phyloP scores from a whole-genome alignment of 306 rosid genomes.

The Acacia crassicarpa region DNA sequence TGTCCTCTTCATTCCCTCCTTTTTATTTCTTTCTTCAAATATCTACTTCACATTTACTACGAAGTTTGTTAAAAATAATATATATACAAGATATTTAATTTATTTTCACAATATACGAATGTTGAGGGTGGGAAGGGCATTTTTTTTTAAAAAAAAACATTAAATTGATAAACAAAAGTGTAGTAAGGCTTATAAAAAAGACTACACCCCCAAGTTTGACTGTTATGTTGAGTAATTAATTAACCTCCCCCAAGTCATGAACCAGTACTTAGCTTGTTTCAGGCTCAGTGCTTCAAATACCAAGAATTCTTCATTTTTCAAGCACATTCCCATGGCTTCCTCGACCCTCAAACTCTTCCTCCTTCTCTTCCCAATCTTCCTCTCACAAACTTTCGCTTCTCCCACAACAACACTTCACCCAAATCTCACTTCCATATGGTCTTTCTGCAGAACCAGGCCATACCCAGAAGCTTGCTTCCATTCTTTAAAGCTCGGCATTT shows the following conservation, averaged over 20 bases:
- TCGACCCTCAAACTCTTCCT: slow-evolving; percentile 34
- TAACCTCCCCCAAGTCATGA: not conserved
- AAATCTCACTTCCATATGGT: slow-evolving; percentile 45
- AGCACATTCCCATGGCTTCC: slow-evolving; percentile 49
- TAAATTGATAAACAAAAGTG: no score
- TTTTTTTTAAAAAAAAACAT: no score
- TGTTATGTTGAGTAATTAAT: not conserved
- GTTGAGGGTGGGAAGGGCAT: no score
- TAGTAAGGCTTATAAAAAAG: no score
- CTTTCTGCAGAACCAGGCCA: slow-evolving; percentile 59
- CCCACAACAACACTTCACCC: slow-evolving; percentile 22
- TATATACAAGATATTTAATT: no score
- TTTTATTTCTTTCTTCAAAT: not conserved
- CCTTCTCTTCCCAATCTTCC: slow-evolving; percentile 42
- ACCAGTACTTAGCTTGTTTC: not conserved
- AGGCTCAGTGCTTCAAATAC: not conserved
- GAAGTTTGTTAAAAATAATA: no score
- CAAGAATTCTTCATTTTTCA: slow-evolving; percentile 1
- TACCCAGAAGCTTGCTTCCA: slow-evolving; percentile 60
- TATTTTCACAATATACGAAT: no score
- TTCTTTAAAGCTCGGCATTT: slow-evolving; percentile 66
- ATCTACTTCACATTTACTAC: no score
- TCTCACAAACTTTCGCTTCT: slow-evolving; percentile 21
- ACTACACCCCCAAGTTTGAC: no score
- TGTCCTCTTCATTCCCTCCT: not conserved